These are phyloP conservation scores for Phycomyces blakesleeanus DNA, from an alignment of 192 early-diverging fungal genomes.

Conservation along the genomic window DNA sequence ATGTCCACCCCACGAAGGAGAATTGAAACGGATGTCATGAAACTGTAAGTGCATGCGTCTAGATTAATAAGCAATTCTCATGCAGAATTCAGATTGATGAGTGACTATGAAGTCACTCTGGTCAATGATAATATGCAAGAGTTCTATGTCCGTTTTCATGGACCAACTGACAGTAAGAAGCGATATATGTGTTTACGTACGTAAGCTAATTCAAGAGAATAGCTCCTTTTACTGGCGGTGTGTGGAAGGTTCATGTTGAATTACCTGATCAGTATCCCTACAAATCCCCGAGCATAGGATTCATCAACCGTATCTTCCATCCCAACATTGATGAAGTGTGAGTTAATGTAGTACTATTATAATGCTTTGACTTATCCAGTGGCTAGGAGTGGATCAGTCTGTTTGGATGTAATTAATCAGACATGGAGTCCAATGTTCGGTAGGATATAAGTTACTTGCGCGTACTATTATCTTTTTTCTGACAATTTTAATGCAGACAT, in stretches of 20 bases:
- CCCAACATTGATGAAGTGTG: conserved; percentile 99
- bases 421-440: conserved; percentile 99
- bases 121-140: conserved; percentile 99
- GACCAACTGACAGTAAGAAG: conserved; percentile 88
- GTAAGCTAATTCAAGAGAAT: conserved; percentile 1
- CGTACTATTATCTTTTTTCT: not conserved
- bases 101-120: conserved; percentile 97
- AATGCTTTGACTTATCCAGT: not conserved
- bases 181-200: not conserved
- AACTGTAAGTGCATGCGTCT: conserved; percentile 65
- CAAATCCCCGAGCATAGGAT: conserved; percentile 98
- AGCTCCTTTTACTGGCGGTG: conserved; percentile 92
- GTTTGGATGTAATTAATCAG: conserved; percentile 99
- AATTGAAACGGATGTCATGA: conserved; percentile 99
- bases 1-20: conserved; percentile 91
- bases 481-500: conserved; percentile 63
- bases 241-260: conserved; percentile 98
- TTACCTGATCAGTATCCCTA: conserved; percentile 99
- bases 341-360: conserved; percentile 23
- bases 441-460: conserved; percentile 25
- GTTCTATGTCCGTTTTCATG: conserved; percentile 91
- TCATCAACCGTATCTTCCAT: conserved; percentile 99
- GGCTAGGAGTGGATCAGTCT: conserved; percentile 91
- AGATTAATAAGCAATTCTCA: not conserved
- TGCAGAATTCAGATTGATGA: conserved; percentile 78